Evolutionary conservation across 306 rosid species (phyloP).

Genomic region (Inga laurina): DNA sequence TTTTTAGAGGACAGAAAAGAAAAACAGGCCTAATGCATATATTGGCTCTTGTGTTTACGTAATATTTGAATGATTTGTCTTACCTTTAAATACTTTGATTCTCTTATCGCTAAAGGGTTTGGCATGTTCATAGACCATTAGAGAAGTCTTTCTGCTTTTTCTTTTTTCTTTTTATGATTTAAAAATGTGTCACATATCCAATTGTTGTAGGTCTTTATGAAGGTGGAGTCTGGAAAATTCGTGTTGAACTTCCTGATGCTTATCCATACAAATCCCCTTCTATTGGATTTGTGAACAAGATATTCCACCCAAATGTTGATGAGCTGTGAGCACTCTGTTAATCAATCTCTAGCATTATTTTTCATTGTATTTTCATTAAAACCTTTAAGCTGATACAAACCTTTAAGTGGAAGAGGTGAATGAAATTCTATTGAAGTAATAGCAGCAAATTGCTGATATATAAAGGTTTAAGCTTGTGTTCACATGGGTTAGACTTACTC

Average conservation of each 20-base stretch:
- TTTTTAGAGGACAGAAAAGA: neutral
- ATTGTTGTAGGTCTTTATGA: constrained; percentile 85
- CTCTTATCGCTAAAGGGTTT: constrained; percentile 18
- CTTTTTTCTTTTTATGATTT: constrained; percentile 25
- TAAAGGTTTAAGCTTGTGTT: constrained; percentile 19
- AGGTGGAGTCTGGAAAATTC: constrained; percentile 96
- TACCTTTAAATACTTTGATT: constrained; percentile 2
- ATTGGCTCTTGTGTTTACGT: neutral
- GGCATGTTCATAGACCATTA: neutral
- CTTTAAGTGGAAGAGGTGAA: neutral
- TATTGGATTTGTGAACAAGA: constrained; percentile 92
- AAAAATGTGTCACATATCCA: constrained; percentile 15
- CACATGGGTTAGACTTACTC: constrained; percentile 37
- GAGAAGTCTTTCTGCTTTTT: constrained; percentile 6
- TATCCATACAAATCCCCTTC: constrained; percentile 98
- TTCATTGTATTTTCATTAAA: neutral
- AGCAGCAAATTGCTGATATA: constrained; percentile 20
- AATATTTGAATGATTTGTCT: constrained; percentile 15
- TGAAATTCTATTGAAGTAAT: constrained; percentile 12
- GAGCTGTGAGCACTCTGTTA: constrained; percentile 75
- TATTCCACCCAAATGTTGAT: constrained; percentile 96
- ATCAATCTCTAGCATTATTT: constrained; percentile 11
- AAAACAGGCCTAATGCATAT: neutral
- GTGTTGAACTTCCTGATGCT: constrained; percentile 96
- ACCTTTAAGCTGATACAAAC: neutral